Base-by-base conservation (phyloP, 345 rosid genomes). In the Salix viminalis region DNA sequence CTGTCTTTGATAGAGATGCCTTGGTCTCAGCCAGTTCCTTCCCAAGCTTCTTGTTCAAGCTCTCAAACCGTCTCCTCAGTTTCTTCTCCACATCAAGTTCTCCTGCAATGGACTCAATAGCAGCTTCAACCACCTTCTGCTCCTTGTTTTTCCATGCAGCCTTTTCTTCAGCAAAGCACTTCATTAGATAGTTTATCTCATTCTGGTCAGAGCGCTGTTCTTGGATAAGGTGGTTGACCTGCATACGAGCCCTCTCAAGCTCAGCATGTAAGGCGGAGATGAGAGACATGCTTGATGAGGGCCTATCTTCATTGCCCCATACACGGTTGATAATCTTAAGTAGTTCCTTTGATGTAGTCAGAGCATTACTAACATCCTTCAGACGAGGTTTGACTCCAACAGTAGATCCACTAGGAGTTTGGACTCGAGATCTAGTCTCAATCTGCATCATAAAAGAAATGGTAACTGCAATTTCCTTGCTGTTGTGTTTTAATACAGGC, bases 251-350 rank as follows among this genome's bases (percentile, higher is more conserved):
- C 84, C 99, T 86, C 79, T 96, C 98, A 23, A 96, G 93, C 89
- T 96, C 99, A 15, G 99, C 89, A 80, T 96, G 99, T 69, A 96
- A 80, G 77, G 99, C 97, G 18, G 99, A 93, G 85, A 96, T 86
- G 42, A 96, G 94, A 50, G 98, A 91, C 92, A 92, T 85, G 89
- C 90, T 92, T 11, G 99, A 96, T 37, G 97, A 88, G 76, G 97
- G 95, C 32, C 94, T 91, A 75, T 88, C 94, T 78, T 93, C 96
- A 76, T 86, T 91, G 78, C 96, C 94, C 98, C 98, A 91, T 85
- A 93, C 86, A 34, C 97, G 93, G 79, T 91, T 91, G 61, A 96
- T 92, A 73, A 96, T 96, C 80, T 91, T 96, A 36, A 93, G 88
- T 28, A 96, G 93, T 81, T 93, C 98, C 76, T 96, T 93, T 14